Evolutionary conservation across 2,329 filamentous ascomycete species (phyloP).

Genomic region (Aspergillus sp.): DNA sequence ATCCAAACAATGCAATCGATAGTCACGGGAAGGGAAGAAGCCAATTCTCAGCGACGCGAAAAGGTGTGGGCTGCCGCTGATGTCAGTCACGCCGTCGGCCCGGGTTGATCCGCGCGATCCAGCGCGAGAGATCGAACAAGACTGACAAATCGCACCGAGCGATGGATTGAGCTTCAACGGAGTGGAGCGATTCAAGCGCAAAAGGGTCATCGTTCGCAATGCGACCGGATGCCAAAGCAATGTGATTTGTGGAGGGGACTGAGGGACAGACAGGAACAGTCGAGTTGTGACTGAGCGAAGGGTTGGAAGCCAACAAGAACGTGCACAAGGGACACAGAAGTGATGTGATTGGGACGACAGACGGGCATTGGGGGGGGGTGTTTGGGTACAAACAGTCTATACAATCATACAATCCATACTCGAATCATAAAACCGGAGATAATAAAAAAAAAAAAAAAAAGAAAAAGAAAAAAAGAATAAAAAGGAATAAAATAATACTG

Average conservation of each 20-base stretch:
- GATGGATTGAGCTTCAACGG: not conserved
- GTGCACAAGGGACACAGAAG: not conserved
- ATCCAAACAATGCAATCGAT: not conserved
- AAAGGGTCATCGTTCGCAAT: constrained; percentile 5
- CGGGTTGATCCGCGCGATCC: constrained; percentile 20
- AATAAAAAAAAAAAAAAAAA: not conserved
- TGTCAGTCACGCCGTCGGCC: constrained; percentile 21
- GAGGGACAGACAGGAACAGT: not conserved
- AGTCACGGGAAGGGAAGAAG: constrained; percentile 1
- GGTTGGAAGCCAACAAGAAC: constrained; percentile 17
- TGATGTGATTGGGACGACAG: not conserved
- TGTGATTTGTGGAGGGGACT: constrained; percentile 14
- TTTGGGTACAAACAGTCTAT: not conserved
- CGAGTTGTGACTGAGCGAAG: not conserved
- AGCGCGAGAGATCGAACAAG: constrained; percentile 7
- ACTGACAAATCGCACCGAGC: not conserved
- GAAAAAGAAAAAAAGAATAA: not conserved
- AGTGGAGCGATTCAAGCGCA: constrained; percentile 9
- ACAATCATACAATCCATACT: not conserved
- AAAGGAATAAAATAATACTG: too few species aligned
- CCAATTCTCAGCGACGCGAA: constrained; percentile 14
- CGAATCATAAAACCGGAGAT: constrained; percentile 6
- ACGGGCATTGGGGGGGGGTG: not conserved
- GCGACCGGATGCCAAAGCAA: constrained; percentile 9
- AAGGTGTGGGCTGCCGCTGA: constrained; percentile 24